Evolutionary conservation across 495 filamentous ascomycete species (phyloP).

Genomic region (Penicillium robsamsonii): DNA sequence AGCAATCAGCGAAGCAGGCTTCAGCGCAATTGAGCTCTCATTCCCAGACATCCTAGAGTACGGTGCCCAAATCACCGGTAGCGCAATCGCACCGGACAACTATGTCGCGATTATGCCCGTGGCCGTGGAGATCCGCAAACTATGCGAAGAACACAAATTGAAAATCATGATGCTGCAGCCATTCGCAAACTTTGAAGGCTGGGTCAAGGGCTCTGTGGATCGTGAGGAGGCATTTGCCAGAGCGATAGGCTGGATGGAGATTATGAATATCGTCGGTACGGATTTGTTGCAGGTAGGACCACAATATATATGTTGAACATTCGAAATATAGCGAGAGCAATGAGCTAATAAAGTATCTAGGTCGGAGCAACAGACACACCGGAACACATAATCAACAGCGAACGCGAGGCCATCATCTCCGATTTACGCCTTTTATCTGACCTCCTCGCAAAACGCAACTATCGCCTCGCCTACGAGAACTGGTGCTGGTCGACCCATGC

Average conservation of each 20-base stretch:
- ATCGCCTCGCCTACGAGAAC: slow-evolving; percentile 74
- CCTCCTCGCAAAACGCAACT: slow-evolving; percentile 53
- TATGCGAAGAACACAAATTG: slow-evolving; percentile 54
- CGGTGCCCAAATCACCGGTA: slow-evolving; percentile 48
- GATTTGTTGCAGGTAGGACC: slow-evolving; percentile 66
- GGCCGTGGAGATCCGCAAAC: slow-evolving; percentile 47
- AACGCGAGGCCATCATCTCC: slow-evolving; percentile 48
- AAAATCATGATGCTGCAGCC: slow-evolving; percentile 74
- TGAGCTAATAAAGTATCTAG: slow-evolving; percentile 24
- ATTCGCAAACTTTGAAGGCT: slow-evolving; percentile 80
- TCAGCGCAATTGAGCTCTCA: slow-evolving; percentile 68
- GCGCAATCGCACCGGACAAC: slow-evolving; percentile 53
- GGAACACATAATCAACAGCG: slow-evolving; percentile 20
- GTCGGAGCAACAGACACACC: slow-evolving; percentile 69
- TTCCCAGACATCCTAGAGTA: slow-evolving; percentile 73
- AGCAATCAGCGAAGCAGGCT: slow-evolving; percentile 65
- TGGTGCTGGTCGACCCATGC: slow-evolving; percentile 82
- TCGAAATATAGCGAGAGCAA: not conserved
- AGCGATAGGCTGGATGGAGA: slow-evolving; percentile 65
- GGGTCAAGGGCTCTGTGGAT: slow-evolving; percentile 56
- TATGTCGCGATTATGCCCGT: slow-evolving; percentile 54
- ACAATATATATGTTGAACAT: not conserved
- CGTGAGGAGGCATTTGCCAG: slow-evolving; percentile 63
- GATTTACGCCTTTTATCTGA: slow-evolving; percentile 67
- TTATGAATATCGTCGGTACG: slow-evolving; percentile 69